Percentiles rank a stretch among this genome's conserved stretches.
These are phyloP conservation scores for Glebionis coronaria DNA, from an alignment of 129 eudicot species.

Conservation along the genomic window DNA sequence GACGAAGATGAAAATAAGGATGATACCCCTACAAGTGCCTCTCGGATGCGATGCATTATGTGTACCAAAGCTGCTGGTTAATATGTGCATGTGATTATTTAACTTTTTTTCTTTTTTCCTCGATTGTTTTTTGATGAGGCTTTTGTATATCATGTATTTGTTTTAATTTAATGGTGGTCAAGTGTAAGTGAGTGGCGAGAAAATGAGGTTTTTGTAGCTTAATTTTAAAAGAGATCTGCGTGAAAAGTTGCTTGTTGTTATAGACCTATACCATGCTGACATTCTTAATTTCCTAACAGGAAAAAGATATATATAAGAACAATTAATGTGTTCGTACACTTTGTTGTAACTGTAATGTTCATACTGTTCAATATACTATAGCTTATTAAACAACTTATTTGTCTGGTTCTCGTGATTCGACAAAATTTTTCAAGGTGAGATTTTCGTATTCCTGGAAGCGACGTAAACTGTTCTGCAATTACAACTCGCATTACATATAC, in stretches of 20 bases:
- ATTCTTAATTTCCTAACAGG: slow-evolving; percentile 11
- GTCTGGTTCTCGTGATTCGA: no score
- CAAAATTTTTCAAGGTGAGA: no score
- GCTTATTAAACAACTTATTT: no score
- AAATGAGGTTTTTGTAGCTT: slow-evolving; percentile 37
- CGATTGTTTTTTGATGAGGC: slow-evolving; percentile 11
- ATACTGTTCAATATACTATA: no score
- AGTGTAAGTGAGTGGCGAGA: slow-evolving; percentile 25
- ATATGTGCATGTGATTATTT: slow-evolving; percentile 16
- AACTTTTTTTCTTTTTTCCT: neutral
- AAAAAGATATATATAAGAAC: slow-evolving; percentile 17
- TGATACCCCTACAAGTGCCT: slow-evolving; percentile 37
- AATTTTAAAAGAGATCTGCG: slow-evolving; percentile 16
- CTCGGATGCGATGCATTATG: slow-evolving; percentile 72
- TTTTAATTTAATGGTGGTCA: slow-evolving; percentile 21
- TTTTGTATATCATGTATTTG: slow-evolving; percentile 36
- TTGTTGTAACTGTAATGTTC: no score
- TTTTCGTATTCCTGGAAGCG: no score
- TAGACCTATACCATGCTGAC: neutral
- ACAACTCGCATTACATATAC: no score
- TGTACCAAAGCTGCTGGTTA: slow-evolving; percentile 94
- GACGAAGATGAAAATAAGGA: slow-evolving; percentile 47
- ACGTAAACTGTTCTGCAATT: no score
- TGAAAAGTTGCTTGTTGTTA: slow-evolving; percentile 24
- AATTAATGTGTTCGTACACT: neutral